Conservation (phyloP, 2,329 filamentous ascomycete species). For the Phoma sp. region DNA sequence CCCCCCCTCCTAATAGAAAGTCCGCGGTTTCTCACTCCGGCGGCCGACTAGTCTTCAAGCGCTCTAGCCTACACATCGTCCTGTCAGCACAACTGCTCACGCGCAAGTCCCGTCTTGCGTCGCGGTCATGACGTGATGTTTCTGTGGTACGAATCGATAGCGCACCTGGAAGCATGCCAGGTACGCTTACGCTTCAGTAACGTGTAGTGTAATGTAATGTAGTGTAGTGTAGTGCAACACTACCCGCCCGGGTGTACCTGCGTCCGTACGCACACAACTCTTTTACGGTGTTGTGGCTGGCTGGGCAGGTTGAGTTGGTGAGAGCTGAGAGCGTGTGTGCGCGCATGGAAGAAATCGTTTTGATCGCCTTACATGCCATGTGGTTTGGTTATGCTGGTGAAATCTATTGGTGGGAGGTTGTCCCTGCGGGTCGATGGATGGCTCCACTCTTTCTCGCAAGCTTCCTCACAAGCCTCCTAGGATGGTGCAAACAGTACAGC, state of each 20-base stretch:
- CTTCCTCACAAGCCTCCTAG: no score
- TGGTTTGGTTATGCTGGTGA: no score
- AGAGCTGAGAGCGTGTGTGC: neutral
- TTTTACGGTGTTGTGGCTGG: neutral
- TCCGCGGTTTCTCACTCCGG: neutral
- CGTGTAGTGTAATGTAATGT: slow-evolving; percentile 12
- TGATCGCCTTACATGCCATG: no score
- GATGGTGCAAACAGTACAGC: neutral
- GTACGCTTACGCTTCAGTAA: slow-evolving; percentile 3
- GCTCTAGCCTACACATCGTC: slow-evolving; percentile 1
- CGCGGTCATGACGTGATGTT: slow-evolving; percentile 13
- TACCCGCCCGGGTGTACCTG: slow-evolving; percentile 14
- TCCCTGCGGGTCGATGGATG: no score
- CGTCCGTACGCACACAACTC: neutral
- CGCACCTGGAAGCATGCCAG: neutral
- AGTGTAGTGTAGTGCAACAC: slow-evolving; percentile 11
- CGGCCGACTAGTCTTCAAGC: neutral
- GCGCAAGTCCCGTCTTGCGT: slow-evolving; percentile 1
- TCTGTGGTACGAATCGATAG: slow-evolving; percentile 13
- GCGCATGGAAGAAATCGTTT: neutral
- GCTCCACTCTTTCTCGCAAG: no score
- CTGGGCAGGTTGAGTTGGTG: neutral
- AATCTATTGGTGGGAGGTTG: no score
- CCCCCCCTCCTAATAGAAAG: no score
- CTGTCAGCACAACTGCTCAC: neutral